These are phyloP conservation scores for Leccinellum rugosiceps DNA, from an alignment of 768 basidiomycete species.

Conservation along the genomic window DNA sequence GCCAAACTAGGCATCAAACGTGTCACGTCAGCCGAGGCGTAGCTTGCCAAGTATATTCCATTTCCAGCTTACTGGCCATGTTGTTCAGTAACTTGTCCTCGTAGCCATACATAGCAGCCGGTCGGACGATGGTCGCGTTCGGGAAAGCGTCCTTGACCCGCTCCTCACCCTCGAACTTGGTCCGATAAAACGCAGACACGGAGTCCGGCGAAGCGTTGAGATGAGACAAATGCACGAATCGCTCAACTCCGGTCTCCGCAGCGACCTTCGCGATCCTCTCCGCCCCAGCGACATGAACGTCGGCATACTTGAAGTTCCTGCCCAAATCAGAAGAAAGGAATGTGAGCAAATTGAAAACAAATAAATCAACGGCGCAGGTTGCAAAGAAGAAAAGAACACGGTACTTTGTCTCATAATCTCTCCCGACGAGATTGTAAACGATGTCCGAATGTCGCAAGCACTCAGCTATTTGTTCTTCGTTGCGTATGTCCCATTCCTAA, in stretches of 20 bases:
- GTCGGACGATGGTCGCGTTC: conserved; percentile 83
- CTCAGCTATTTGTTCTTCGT: conserved; percentile 88
- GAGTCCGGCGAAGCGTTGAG: conserved; percentile 83
- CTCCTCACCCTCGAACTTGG: conserved; percentile 89
- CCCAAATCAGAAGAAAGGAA: conserved; percentile 3
- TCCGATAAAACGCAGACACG: conserved; percentile 77
- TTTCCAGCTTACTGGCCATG: conserved; percentile 69
- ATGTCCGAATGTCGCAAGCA: conserved; percentile 93
- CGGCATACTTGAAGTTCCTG: conserved; percentile 85
- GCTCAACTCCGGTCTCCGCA: conserved; percentile 70
- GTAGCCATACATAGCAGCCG: conserved; percentile 83
- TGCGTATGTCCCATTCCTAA: conserved; percentile 95
- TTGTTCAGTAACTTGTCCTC: conserved; percentile 94
- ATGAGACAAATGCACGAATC: conserved; percentile 93
- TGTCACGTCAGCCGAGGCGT: conserved; percentile 12
- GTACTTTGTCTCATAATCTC: conserved; percentile 95
- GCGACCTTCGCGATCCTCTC: conserved; percentile 84
- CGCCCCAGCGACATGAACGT: conserved; percentile 81
- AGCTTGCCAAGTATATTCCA: conserved; percentile 1
- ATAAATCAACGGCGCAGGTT: conserved; percentile 15
- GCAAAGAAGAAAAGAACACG: conserved; percentile 22
- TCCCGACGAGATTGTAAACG: conserved; percentile 93
- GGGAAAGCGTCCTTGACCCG: conserved; percentile 82
- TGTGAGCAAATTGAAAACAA: neutral
- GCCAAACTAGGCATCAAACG: conserved; percentile 52